phyloP scores from a whole-genome alignment of 208 protist genomes.

The Leptomonas pyrrhocoris region DNA sequence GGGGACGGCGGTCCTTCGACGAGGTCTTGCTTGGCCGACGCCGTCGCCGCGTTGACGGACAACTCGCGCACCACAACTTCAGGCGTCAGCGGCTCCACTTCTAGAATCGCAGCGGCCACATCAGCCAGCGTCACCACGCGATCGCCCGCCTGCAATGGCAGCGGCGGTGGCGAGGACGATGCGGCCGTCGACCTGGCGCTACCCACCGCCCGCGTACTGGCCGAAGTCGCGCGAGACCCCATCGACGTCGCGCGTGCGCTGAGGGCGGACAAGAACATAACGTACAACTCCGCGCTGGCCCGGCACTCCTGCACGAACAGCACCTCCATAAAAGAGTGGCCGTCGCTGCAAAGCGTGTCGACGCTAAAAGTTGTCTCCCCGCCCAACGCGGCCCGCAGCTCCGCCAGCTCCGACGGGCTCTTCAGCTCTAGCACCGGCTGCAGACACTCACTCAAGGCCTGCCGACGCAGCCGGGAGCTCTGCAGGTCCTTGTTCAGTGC shows the following conservation, averaged over 20 bases:
- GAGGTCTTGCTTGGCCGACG: slow-evolving; percentile 5
- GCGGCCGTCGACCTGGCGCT: neutral
- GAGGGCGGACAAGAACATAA: slow-evolving; percentile 51
- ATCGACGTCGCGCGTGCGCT: slow-evolving; percentile 31
- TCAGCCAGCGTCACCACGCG: slow-evolving; percentile 50
- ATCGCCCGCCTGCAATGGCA: slow-evolving; percentile 17
- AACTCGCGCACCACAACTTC: slow-evolving; percentile 72
- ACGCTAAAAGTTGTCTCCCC: slow-evolving; percentile 72
- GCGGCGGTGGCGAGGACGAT: neutral
- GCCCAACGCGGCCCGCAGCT: slow-evolving; percentile 57
- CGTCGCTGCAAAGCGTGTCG: slow-evolving; percentile 36
- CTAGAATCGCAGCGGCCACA: slow-evolving; percentile 51
- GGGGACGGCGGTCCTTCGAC: neutral
- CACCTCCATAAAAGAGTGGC: slow-evolving; percentile 66
- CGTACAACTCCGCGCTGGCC: slow-evolving; percentile 58
- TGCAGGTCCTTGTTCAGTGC: slow-evolving; percentile 62
- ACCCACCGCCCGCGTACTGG: neutral
- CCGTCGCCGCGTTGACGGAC: slow-evolving; percentile 45
- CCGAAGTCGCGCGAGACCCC: slow-evolving; percentile 9
- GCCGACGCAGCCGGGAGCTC: slow-evolving; percentile 63
- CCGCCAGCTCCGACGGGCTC: slow-evolving; percentile 43
- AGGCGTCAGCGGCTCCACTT: slow-evolving; percentile 73
- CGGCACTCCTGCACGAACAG: slow-evolving; percentile 78
- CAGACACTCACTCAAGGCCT: slow-evolving; percentile 69
- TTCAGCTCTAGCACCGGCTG: slow-evolving; percentile 72